A percentile compares a stretch with the other conserved stretches of the same genome.
Conservation (phyloP, 331 rosid genomes). For the Quercus tomentella region DNA sequence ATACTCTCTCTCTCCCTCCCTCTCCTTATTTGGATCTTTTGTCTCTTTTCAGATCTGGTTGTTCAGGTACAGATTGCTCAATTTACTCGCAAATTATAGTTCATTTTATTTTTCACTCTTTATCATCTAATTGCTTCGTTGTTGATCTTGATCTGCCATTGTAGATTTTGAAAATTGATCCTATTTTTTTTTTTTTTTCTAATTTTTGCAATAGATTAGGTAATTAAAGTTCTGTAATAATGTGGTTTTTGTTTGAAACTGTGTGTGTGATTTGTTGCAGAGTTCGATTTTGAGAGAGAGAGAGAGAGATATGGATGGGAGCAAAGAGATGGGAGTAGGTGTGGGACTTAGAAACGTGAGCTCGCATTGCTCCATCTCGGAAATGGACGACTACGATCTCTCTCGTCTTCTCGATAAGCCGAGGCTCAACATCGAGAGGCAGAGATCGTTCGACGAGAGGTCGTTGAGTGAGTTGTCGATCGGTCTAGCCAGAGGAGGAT, state of each 20-base stretch:
- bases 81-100: neutral
- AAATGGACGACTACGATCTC: constrained; percentile 86
- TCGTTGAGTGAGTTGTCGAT: constrained; percentile 85
- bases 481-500: constrained; percentile 55
- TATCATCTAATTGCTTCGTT: neutral
- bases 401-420: constrained; percentile 78
- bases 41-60: constrained; percentile 49
- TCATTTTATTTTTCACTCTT: neutral
- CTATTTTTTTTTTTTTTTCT: neutral
- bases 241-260: too few species aligned
- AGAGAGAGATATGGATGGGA: too few species aligned
- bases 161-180: neutral
- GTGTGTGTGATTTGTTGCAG: too few species aligned
- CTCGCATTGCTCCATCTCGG: constrained; percentile 85
- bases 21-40: neutral
- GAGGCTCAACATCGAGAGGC: constrained; percentile 80
- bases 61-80: neutral
- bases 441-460: constrained; percentile 94
- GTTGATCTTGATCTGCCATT: constrained; percentile 52
- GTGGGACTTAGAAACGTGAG: constrained; percentile 65
- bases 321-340: constrained; percentile 54
- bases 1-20: neutral
- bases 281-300: too few species aligned
- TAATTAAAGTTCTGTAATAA: too few species aligned
- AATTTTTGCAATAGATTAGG: neutral